Evolutionary conservation across 306 rosid genomes (phyloP).

Genomic region (Canavalia gladiata): DNA sequence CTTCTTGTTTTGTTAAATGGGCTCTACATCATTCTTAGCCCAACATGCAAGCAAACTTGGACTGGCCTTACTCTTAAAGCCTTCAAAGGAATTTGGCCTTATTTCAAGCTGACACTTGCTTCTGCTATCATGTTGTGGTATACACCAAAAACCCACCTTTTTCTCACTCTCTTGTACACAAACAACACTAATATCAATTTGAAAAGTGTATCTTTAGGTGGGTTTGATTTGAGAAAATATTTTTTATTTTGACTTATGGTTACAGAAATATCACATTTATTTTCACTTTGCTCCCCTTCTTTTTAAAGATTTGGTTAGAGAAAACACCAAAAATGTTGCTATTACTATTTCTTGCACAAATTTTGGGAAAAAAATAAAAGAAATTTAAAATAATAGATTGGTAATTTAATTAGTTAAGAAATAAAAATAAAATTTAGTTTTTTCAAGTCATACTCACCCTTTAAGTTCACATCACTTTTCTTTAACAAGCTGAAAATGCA

Average conservation of each 20-base stretch:
- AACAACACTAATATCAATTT: not conserved
- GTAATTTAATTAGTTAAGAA: not conserved
- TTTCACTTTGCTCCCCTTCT: not conserved
- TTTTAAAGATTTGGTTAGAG: not conserved
- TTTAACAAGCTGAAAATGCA: constrained; percentile 13
- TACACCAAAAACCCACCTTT: not conserved
- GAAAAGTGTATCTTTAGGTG: not conserved
- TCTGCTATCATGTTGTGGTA: constrained; percentile 69
- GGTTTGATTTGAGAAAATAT: not conserved
- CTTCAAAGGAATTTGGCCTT: constrained; percentile 68
- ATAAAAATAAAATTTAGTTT: not conserved
- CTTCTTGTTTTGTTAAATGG: constrained; percentile 58
- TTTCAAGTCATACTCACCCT: not conserved
- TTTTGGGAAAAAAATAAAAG: not conserved
- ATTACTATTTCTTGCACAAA: not conserved
- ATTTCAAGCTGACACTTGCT: constrained; percentile 58
- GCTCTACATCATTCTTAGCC: constrained; percentile 61
- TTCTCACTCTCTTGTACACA: not conserved
- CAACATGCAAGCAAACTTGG: constrained; percentile 69
- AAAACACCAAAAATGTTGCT: not conserved
- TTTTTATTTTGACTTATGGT: not conserved
- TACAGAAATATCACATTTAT: not conserved
- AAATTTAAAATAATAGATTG: not conserved
- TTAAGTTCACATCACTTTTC: not conserved
- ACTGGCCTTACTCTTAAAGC: constrained; percentile 61